Evolutionary conservation across 192 early-diverging fungal species (phyloP).

Genomic region (Umbelopsis isabellina): DNA sequence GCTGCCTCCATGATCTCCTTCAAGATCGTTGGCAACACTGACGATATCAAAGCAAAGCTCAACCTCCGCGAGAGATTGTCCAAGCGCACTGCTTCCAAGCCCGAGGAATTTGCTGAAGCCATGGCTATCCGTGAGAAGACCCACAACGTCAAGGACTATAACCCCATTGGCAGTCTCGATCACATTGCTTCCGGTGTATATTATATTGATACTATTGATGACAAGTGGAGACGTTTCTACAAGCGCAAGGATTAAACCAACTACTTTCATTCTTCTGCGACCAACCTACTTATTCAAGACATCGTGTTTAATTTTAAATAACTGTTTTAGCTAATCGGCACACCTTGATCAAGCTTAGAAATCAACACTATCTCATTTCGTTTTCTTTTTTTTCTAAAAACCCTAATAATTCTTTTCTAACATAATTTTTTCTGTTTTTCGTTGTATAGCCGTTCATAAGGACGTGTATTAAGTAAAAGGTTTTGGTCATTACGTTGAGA

Average conservation of each 20-base stretch:
- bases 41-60: conserved; percentile 62
- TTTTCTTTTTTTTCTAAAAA: neutral
- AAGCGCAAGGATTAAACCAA: conserved; percentile 51
- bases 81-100: conserved; percentile 73
- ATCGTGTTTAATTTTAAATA: too few relatives aligned
- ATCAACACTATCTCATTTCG: neutral
- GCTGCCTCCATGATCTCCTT: conserved; percentile 94
- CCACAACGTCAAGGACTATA: conserved; percentile 82
- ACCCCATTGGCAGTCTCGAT: conserved; percentile 69
- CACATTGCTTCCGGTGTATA: conserved; percentile 74
- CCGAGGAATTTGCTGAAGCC: conserved; percentile 75
- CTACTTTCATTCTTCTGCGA: too few relatives aligned
- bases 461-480: conserved; percentile 5
- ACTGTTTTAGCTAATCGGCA: too few relatives aligned
- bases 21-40: conserved; percentile 71
- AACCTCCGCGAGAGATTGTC: conserved; percentile 74
- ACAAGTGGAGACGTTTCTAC: conserved; percentile 91
- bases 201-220: conserved; percentile 89
- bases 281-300: too few relatives aligned
- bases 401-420: neutral
- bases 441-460: neutral
- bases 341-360: conserved; percentile 5
- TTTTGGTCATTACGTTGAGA: neutral
- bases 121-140: conserved; percentile 88
- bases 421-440: neutral